Evolutionary conservation across 495 filamentous ascomycete species (phyloP).

Genomic region (Penicillium bovifimosum): DNA sequence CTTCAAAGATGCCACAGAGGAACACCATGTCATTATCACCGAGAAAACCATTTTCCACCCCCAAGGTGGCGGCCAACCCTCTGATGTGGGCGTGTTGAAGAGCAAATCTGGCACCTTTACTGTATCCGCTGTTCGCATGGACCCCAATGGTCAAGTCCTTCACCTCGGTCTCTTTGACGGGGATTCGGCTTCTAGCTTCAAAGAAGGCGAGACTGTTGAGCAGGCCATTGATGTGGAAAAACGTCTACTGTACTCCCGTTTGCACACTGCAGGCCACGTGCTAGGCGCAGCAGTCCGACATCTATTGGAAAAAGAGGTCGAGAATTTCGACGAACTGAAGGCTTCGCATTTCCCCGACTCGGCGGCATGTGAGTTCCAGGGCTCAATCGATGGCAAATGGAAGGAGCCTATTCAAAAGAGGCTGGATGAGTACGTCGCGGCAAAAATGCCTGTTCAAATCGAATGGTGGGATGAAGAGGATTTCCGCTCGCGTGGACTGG

Average conservation of each 20-base stretch:
- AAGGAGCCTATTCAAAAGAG: constrained; percentile 52
- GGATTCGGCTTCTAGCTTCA: constrained; percentile 16
- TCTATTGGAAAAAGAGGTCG: constrained; percentile 44
- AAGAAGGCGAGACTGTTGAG: constrained; percentile 33
- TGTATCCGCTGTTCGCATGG: constrained; percentile 39
- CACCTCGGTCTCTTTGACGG: constrained; percentile 52
- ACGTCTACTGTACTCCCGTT: constrained; percentile 51
- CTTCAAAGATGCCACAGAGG: constrained; percentile 44
- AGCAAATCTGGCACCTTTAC: constrained; percentile 29
- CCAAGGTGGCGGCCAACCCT: constrained; percentile 63
- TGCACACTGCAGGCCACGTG: constrained; percentile 62
- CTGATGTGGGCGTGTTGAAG: constrained; percentile 51
- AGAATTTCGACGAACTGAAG: constrained; percentile 53
- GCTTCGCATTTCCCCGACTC: constrained; percentile 59
- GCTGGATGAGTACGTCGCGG: constrained; percentile 46
- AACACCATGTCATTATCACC: constrained; percentile 50
- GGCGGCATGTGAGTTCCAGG: constrained; percentile 54
- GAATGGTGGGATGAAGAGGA: constrained; percentile 56
- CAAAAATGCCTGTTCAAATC: constrained; percentile 49
- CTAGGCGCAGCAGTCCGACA: constrained; percentile 53
- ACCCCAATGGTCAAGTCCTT: constrained; percentile 46
- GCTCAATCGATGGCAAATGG: constrained; percentile 53
- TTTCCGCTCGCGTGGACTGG: constrained; percentile 34
- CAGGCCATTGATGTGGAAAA: constrained; percentile 51
- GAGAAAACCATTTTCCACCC: constrained; percentile 60